phyloP scores from a whole-genome alignment of 1,139 yeast species.

The Kodamaea fungicola region DNA sequence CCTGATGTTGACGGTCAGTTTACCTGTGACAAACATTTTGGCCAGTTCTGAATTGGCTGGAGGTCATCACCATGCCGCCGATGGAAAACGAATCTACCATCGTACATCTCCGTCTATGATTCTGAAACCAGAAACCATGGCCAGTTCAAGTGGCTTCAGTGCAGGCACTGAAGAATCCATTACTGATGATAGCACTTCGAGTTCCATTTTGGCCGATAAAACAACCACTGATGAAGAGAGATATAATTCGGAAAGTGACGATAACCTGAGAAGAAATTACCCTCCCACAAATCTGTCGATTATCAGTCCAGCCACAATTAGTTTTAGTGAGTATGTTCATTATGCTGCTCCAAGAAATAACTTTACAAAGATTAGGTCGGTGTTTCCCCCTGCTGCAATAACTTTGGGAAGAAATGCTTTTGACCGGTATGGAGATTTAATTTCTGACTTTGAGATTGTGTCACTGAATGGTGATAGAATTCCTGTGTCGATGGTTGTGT shows the following conservation, averaged over 20 bases:
- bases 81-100: slow-evolving; percentile 20
- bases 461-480: slow-evolving; percentile 64
- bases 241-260: slow-evolving; percentile 11
- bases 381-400: slow-evolving; percentile 72
- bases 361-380: slow-evolving; percentile 62
- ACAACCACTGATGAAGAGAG: slow-evolving; percentile 13
- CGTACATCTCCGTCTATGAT: slow-evolving; percentile 2
- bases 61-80: slow-evolving; percentile 16
- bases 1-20: slow-evolving; percentile 52
- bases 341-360: slow-evolving; percentile 70
- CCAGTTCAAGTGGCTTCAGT: slow-evolving; percentile 5
- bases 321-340: slow-evolving; percentile 69
- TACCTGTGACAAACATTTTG: slow-evolving; percentile 63
- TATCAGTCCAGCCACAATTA: slow-evolving; percentile 22
- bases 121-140: slow-evolving; percentile 2
- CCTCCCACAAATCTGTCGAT: slow-evolving; percentile 13
- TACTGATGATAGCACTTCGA: slow-evolving; percentile 15
- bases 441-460: slow-evolving; percentile 70
- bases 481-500: slow-evolving; percentile 55
- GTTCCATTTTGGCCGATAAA: slow-evolving; percentile 10
- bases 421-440: slow-evolving; percentile 59
- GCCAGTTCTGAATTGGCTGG: slow-evolving; percentile 43
- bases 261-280: slow-evolving; percentile 5
- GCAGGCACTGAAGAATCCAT: slow-evolving; percentile 9
- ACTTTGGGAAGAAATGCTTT: slow-evolving; percentile 73